A percentile compares a stretch with the other conserved stretches of the same genome.
Conservation (phyloP, 2,329 filamentous ascomycete genomes). For the Clonostachys chloroleuca region DNA sequence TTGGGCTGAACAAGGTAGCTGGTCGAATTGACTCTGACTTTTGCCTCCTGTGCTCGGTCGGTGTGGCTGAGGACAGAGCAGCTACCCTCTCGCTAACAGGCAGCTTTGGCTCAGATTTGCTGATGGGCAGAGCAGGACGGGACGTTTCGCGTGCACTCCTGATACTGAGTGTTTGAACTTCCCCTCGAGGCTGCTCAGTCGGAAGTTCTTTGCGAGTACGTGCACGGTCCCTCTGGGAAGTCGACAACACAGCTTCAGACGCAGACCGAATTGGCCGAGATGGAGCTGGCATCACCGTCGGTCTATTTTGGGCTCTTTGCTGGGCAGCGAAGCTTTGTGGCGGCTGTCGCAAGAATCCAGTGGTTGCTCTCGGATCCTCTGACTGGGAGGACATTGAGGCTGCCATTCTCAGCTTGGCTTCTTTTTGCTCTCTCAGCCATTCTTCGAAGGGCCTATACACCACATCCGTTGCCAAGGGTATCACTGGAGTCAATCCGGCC, state of each 20-base stretch:
- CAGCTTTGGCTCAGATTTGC: neutral
- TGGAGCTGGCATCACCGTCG: conserved; percentile 9
- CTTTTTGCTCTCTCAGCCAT: conserved; percentile 49
- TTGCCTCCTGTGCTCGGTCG: conserved; percentile 14
- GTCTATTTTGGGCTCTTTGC: conserved; percentile 53
- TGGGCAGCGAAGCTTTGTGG: conserved; percentile 65
- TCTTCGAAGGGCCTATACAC: conserved; percentile 64
- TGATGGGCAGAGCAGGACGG: neutral
- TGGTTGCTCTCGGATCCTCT: conserved; percentile 23
- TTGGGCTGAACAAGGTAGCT: conserved; percentile 50
- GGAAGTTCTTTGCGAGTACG: conserved; percentile 18
- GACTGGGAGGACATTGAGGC: conserved; percentile 5
- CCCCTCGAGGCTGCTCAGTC: conserved; percentile 7
- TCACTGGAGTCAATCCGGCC: conserved; percentile 57
- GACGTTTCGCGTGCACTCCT: neutral
- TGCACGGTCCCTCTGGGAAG: conserved; percentile 21
- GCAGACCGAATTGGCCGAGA: neutral
- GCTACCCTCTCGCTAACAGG: conserved; percentile 21
- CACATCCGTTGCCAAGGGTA: conserved; percentile 56
- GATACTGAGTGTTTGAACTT: conserved; percentile 9
- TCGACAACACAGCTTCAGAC: conserved; percentile 11
- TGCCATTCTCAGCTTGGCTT: conserved; percentile 22
- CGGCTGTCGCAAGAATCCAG: conserved; percentile 44
- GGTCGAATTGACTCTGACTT: conserved; percentile 23
- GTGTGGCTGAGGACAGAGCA: conserved; percentile 11